Evolutionary conservation across 2,329 filamentous ascomycete genomes (phyloP).

Genomic region (Byssoonygena ceratinophila): DNA sequence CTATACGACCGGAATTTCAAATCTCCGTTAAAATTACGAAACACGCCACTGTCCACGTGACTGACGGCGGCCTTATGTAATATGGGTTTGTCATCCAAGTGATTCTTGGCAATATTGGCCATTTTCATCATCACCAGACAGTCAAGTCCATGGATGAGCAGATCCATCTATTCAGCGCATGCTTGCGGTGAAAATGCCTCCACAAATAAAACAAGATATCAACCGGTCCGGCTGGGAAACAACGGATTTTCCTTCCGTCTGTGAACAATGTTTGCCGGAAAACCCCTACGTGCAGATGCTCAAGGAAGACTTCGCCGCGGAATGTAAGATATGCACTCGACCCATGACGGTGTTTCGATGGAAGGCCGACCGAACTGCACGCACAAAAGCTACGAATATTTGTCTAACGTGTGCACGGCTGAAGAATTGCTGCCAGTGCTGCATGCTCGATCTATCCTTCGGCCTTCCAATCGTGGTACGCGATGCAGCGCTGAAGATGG

Average conservation of each 20-base stretch:
- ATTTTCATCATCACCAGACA: not conserved
- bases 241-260: slow-evolving; percentile 42
- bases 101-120: not conserved
- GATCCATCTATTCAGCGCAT: not conserved
- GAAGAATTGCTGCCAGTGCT: slow-evolving; percentile 98
- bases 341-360: slow-evolving; percentile 94
- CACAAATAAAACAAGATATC: slow-evolving; percentile 90
- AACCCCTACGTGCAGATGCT: slow-evolving; percentile 99
- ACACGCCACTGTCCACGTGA: slow-evolving; percentile 2
- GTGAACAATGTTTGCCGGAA: slow-evolving; percentile 85
- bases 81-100: too few species aligned
- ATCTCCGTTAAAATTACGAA: not conserved
- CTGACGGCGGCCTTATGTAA: not conserved
- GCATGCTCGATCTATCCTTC: slow-evolving; percentile 95
- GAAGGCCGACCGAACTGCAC: slow-evolving; percentile 82
- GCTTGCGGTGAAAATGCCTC: slow-evolving; percentile 44
- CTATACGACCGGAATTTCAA: not conserved
- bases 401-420: slow-evolving; percentile 92
- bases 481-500: slow-evolving; percentile 95
- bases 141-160: too few species aligned
- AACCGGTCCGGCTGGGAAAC: slow-evolving; percentile 95
- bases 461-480: slow-evolving; percentile 88
- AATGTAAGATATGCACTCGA: slow-evolving; percentile 80
- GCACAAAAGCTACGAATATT: slow-evolving; percentile 88
- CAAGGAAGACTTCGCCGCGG: slow-evolving; percentile 87